Percentiles rank a stretch among this genome's conserved stretches.
Conservation (phyloP, 2,329 filamentous ascomycete genomes). For the Fusarium sp. region DNA sequence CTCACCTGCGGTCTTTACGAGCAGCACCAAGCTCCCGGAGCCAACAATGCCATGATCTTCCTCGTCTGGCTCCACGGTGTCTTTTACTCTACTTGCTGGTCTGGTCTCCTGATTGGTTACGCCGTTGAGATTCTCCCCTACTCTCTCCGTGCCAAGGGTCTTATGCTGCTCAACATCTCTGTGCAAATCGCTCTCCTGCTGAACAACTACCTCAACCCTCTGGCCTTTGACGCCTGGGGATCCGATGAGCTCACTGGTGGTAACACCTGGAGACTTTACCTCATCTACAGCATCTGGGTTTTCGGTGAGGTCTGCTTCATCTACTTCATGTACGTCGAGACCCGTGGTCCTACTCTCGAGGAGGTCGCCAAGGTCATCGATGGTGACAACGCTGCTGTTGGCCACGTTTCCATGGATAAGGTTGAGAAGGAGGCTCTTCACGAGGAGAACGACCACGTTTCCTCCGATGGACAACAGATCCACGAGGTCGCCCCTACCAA, state of each 20-base stretch:
- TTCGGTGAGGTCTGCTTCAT: slow-evolving; percentile 69
- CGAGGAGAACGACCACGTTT: slow-evolving; percentile 5
- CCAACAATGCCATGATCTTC: slow-evolving; percentile 65
- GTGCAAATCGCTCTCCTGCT: slow-evolving; percentile 71
- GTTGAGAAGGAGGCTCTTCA: slow-evolving; percentile 61
- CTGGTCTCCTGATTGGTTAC: slow-evolving; percentile 67
- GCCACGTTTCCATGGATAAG: slow-evolving; percentile 63
- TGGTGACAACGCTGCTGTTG: slow-evolving; percentile 66
- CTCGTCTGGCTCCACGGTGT: slow-evolving; percentile 70
- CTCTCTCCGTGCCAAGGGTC: slow-evolving; percentile 66
- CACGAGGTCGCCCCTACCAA: slow-evolving; percentile 10
- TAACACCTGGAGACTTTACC: slow-evolving; percentile 72
- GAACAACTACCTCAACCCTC: slow-evolving; percentile 60
- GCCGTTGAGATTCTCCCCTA: slow-evolving; percentile 69
- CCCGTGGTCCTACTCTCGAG: slow-evolving; percentile 76
- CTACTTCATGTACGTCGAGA: slow-evolving; percentile 76
- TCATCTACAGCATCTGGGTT: slow-evolving; percentile 74
- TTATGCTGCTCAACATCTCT: slow-evolving; percentile 72
- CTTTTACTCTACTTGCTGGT: slow-evolving; percentile 70
- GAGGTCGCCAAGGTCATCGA: slow-evolving; percentile 72
- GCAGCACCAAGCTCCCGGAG: slow-evolving; percentile 51
- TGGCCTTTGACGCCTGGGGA: not conserved
- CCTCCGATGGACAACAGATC: slow-evolving; percentile 14
- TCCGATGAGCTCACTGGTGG: slow-evolving; percentile 59
- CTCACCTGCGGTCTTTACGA: slow-evolving; percentile 65